Percentiles rank a stretch among this genome's conserved stretches.
phyloP scores from a whole-genome alignment of 352 stramenopile species.

The Peronospora destructor region DNA sequence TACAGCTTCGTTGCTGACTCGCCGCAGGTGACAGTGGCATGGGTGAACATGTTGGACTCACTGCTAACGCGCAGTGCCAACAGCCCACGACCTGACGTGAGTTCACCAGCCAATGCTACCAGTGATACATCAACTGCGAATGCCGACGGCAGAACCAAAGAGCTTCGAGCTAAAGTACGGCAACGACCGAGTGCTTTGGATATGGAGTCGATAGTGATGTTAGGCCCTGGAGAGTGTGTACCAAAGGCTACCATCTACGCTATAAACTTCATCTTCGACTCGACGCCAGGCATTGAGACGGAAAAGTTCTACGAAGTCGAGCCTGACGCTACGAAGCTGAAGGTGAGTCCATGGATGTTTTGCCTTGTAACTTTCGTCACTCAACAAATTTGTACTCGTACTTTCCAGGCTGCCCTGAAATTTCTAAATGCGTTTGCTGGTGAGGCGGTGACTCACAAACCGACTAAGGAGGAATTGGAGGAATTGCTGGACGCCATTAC shows the following conservation, averaged over 20 bases:
- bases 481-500: constrained; percentile 48
- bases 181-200: constrained; percentile 40
- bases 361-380: neutral
- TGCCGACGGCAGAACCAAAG: constrained; percentile 26
- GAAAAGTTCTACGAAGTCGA: constrained; percentile 65
- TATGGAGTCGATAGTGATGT: constrained; percentile 41
- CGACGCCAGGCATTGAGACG: constrained; percentile 68
- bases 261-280: constrained; percentile 83
- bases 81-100: constrained; percentile 54
- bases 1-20: constrained; percentile 79
- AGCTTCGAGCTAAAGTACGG: constrained; percentile 22
- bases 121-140: constrained; percentile 8
- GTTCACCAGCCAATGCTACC: constrained; percentile 9
- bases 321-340: constrained; percentile 38
- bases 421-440: constrained; percentile 62
- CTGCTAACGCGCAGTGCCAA: constrained; percentile 65
- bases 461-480: constrained; percentile 55
- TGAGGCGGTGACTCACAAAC: constrained; percentile 29
- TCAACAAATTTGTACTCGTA: constrained; percentile 4
- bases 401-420: constrained; percentile 28
- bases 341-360: constrained; percentile 27
- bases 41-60: constrained; percentile 71
- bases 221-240: constrained; percentile 37
- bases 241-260: constrained; percentile 49
- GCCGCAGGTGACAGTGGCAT: constrained; percentile 59